Base-by-base conservation (phyloP, 2,329 filamentous ascomycete species). In the Aspergillus versicolor region DNA sequence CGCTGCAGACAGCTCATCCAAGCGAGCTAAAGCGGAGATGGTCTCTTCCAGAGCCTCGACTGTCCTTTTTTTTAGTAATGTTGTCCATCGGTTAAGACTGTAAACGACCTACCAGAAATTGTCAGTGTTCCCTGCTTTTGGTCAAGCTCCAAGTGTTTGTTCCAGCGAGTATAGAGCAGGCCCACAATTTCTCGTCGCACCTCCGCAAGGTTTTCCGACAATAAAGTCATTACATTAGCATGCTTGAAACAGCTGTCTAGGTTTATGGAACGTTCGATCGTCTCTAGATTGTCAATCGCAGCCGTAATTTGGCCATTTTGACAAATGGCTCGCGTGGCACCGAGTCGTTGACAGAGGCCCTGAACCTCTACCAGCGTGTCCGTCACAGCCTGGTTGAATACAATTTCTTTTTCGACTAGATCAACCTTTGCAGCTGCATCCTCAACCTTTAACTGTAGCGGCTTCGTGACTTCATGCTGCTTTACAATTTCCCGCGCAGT, bases 401-500 rank as follows among this genome's bases (percentile, higher is more conserved):
- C 75, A 44, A 87, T 82, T 68, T 88, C 85, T 27, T 77, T 80
- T 61, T 84, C 76, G 38, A 88, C 73, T 47, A 87, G 73, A 27
- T 73, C 71, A 50, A 83, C 79, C 65, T 87, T 86, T 54, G 74
- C 78, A 27, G 73, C 74, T 11, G 82, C 78, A 70, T 87, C 84
- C 40, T 90, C 84, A 0, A 88, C 87, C 57, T 85, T 78, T 48
- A 83, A 81, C 47, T 89, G 80, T 22, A 90, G 78, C 42, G 80
- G 78, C 59, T 86, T 84, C 12, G 88, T 86, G 27, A 81, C 84
- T 67, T 93, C 88, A 52, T 92, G 88, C 66, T 91, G 85, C 44
- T 87, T 83, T 5, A 93, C 84, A 57, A 97, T 95, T 57, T 92
- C 87, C 67, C 87, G 87, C 21, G 93, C 92, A 37, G 92, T 87